phyloP scores from a whole-genome alignment of 805 yeast genomes.

The Trichomonascus vanleenenianus region DNA sequence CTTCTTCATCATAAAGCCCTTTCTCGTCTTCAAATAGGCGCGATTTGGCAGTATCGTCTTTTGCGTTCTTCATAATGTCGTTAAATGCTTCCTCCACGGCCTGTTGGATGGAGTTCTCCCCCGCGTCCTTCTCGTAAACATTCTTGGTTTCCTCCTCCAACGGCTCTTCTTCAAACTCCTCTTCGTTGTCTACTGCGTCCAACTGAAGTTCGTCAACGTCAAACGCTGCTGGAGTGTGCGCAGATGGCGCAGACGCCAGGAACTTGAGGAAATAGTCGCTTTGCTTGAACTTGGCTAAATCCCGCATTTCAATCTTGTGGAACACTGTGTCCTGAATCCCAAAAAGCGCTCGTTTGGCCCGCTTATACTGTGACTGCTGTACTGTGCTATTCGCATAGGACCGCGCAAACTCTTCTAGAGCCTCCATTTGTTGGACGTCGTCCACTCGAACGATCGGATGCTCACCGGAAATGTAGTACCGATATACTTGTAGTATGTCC shows the following conservation, averaged over 20 bases:
- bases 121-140: neutral
- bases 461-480: slow-evolving; percentile 36
- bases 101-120: slow-evolving; percentile 15
- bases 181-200: slow-evolving; percentile 17
- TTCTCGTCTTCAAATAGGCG: slow-evolving; percentile 7
- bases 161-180: neutral
- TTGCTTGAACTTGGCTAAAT: slow-evolving; percentile 51
- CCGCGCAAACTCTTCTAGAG: slow-evolving; percentile 29
- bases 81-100: slow-evolving; percentile 65
- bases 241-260: slow-evolving; percentile 33
- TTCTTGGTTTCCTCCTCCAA: no score
- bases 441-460: slow-evolving; percentile 4
- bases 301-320: slow-evolving; percentile 42
- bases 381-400: slow-evolving; percentile 7
- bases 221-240: neutral
- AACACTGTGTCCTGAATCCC: slow-evolving; percentile 48
- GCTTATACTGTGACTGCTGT: slow-evolving; percentile 31
- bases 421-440: slow-evolving; percentile 12
- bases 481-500: slow-evolving; percentile 46
- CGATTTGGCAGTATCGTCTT: slow-evolving; percentile 1
- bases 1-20: slow-evolving; percentile 3
- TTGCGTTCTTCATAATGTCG: slow-evolving; percentile 34
- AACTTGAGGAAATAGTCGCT: slow-evolving; percentile 50
- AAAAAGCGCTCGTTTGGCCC: slow-evolving; percentile 55
- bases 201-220: slow-evolving; percentile 26